phyloP scores from a whole-genome alignment of 1,284 basidiomycete species.

The Volvariella surrecta region DNA sequence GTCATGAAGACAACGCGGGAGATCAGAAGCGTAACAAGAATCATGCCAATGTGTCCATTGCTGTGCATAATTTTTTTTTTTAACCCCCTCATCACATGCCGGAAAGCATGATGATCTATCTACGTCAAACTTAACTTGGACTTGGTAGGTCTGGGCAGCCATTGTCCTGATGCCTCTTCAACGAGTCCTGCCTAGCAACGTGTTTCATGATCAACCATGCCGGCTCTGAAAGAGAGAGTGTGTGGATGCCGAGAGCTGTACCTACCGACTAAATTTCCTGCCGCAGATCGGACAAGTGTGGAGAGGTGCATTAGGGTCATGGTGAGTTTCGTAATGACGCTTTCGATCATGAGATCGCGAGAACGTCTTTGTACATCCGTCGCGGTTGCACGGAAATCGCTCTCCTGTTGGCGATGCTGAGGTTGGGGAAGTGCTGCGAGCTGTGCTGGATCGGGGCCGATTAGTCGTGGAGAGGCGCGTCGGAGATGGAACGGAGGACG shows the following conservation, averaged over 20 bases:
- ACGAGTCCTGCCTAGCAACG: slow-evolving; percentile 21
- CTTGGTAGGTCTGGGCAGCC: slow-evolving; percentile 20
- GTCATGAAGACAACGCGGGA: too few species aligned
- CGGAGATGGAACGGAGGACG: too few species aligned
- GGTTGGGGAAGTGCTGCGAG: slow-evolving; percentile 20
- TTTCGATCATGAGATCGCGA: slow-evolving; percentile 72
- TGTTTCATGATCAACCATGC: too few species aligned
- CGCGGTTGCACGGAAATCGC: slow-evolving; percentile 46
- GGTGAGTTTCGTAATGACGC: slow-evolving; percentile 71
- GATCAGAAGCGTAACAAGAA: too few species aligned
- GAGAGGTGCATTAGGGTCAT: slow-evolving; percentile 44
- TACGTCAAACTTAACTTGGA: too few species aligned
- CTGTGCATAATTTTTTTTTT: too few species aligned
- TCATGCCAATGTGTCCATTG: too few species aligned
- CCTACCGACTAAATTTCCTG: slow-evolving; percentile 64
- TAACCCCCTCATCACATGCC: too few species aligned
- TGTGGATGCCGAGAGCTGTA: background rate
- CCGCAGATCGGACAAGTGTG: slow-evolving; percentile 62
- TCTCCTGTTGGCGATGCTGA: slow-evolving; percentile 34
- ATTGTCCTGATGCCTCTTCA: slow-evolving; percentile 52
- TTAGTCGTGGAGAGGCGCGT: slow-evolving; percentile 22
- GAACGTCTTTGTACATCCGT: slow-evolving; percentile 66
- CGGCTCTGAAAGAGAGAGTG: too few species aligned
- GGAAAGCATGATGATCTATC: too few species aligned
- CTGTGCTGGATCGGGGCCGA: slow-evolving; percentile 18